Conservation (phyloP, 2,329 filamentous ascomycete species). For the Sclerotinia spermophila region DNA sequence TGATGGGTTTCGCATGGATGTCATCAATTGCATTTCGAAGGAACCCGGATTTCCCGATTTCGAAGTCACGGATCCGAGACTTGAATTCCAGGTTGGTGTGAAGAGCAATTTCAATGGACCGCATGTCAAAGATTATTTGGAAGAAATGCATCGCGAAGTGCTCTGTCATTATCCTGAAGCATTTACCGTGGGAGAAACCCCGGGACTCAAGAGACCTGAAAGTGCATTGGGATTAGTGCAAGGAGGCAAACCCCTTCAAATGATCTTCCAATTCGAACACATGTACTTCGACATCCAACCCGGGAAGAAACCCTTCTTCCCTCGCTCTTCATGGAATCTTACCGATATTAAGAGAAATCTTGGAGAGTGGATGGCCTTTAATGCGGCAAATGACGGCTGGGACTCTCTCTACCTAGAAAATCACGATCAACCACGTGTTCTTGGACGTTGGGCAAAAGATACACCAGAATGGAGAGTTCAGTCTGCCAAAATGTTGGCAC, state of each 20-base stretch:
- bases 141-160: constrained; percentile 40
- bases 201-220: constrained; percentile 43
- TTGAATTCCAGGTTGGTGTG: constrained; percentile 36
- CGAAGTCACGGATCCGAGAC: constrained; percentile 38
- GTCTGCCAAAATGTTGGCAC: constrained; percentile 53
- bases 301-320: constrained; percentile 26
- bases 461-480: constrained; percentile 41
- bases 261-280: constrained; percentile 70
- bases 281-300: constrained; percentile 25
- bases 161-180: constrained; percentile 43
- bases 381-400: constrained; percentile 52
- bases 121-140: constrained; percentile 51
- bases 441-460: constrained; percentile 46
- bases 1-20: constrained; percentile 56
- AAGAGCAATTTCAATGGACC: constrained; percentile 56
- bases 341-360: constrained; percentile 46
- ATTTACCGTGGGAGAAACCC: constrained; percentile 51
- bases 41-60: constrained; percentile 54
- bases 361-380: constrained; percentile 49
- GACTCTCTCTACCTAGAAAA: constrained; percentile 57
- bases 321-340: constrained; percentile 35
- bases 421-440: constrained; percentile 51
- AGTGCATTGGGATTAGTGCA: constrained; percentile 53
- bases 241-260: constrained; percentile 58
- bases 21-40: constrained; percentile 66